Base-by-base conservation (phyloP, 2,329 filamentous ascomycete species). In the Taxawa tesnikishii region DNA sequence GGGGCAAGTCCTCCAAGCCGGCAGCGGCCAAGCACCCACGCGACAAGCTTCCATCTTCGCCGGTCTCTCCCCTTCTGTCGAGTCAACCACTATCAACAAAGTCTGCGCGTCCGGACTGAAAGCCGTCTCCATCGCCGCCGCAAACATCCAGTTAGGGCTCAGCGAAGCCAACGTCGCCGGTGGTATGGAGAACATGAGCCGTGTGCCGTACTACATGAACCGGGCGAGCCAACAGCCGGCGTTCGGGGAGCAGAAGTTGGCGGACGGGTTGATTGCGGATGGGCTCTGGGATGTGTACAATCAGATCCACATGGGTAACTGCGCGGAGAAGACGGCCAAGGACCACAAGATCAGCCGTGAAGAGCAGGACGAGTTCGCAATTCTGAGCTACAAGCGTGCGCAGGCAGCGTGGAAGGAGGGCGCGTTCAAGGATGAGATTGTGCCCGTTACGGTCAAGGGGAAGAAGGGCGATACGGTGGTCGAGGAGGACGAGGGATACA, bases 171-270 rank as follows among this genome's bases (percentile, higher is more conserved):
- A 93, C 54, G 69, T 96, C 6, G 90, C 90, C 2, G 90, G 90
- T 40, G 90, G 90, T 33, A 94, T 98, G 82, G 90, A 98, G 64
- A 94, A 83, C 59, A 98, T 98, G 90, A 83, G 83, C 5, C 73
- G 81, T 24, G 84, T 94, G 4, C 90, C 90, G 3, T 92, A 92
- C 59, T 96, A 94, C 53, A 62, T 92, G 17, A 76, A 81, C 6
- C 75, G 90, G 18, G 75, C 84, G n/a, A 83, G 76, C 49, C 73
- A 80, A 40, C 67, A 90, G 45, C 83, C 87, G 1, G 65, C 84
- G 0, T 94, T 96, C 49, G 90, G 90, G 19, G 75, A 94, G 48
- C 67, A 90, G 45, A 81, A 81, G 58, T 64, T 94, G 58, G 80
- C 93, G 56, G 90, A 98, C 50, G 90, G 88, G 0, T 61, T 98